A percentile compares a stretch with the other conserved stretches of the same genome.
These are phyloP conservation scores for Carex pumila DNA, from an alignment of 176 grass and related monocot species.

Conservation along the genomic window DNA sequence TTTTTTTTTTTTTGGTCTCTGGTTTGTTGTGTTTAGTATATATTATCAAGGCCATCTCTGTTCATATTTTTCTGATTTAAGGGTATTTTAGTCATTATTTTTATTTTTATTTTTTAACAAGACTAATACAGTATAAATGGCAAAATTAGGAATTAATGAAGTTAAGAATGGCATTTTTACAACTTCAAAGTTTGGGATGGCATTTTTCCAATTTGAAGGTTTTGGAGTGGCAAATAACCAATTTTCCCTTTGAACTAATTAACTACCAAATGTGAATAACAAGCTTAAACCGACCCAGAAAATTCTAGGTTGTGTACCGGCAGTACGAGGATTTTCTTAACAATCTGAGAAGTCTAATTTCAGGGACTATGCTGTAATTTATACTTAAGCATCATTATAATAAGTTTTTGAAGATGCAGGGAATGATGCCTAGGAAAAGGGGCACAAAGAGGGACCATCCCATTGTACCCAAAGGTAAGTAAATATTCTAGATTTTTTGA, in stretches of 20 bases:
- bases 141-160: too few relatives aligned
- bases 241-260: neutral
- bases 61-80: too few relatives aligned
- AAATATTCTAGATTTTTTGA: neutral
- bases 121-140: too few relatives aligned
- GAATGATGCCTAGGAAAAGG: conserved; percentile 31
- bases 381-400: conserved; percentile 3
- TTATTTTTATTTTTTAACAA: too few relatives aligned
- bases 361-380: neutral
- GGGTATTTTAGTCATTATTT: too few relatives aligned
- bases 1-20: neutral
- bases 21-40: neutral
- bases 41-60: neutral
- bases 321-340: neutral
- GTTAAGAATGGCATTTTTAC: too few relatives aligned
- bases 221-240: too few relatives aligned
- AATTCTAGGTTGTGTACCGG: neutral
- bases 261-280: neutral
- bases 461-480: neutral
- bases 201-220: too few relatives aligned
- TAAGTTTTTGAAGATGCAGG: conserved; percentile 24
- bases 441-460: neutral
- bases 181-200: too few relatives aligned
- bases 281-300: neutral
- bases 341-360: neutral